Conservation (phyloP, 345 rosid genomes). For the Murraya paniculata region DNA sequence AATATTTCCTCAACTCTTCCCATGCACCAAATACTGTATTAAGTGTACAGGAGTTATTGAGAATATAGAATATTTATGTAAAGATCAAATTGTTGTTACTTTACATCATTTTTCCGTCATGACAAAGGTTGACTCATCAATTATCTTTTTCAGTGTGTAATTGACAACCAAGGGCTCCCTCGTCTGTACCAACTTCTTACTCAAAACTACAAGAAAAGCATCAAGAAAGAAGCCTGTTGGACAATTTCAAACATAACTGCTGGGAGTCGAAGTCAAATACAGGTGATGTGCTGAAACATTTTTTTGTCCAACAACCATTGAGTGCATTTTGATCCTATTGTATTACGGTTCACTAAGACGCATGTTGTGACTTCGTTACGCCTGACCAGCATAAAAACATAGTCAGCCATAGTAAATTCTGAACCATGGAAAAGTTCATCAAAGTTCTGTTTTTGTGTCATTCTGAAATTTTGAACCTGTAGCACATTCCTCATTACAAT, state of each 20-base stretch:
- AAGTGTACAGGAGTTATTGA: not conserved
- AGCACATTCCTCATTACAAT: not conserved
- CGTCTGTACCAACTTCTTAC: constrained; percentile 30
- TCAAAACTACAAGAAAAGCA: constrained; percentile 23
- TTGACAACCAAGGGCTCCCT: constrained; percentile 28
- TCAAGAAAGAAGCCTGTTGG: constrained; percentile 26
- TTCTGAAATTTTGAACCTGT: not conserved
- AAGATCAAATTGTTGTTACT: not conserved
- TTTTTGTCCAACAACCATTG: not conserved
- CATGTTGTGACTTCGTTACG: not conserved
- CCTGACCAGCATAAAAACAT: not conserved
- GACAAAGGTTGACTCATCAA: not conserved
- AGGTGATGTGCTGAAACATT: constrained; percentile 20
- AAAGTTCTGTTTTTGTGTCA: not conserved
- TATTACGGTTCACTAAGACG: not conserved
- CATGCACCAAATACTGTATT: not conserved
- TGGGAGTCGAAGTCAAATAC: constrained; percentile 28
- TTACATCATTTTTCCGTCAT: not conserved
- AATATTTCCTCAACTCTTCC: not conserved
- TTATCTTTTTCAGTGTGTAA: constrained; percentile 20
- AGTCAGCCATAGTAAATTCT: not conserved
- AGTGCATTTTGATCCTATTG: not conserved
- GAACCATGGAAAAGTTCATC: not conserved
- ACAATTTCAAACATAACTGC: constrained; percentile 34
- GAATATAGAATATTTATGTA: not conserved